Evolutionary conservation across 768 basidiomycete species (phyloP).

Genomic region (Imleria badia): DNA sequence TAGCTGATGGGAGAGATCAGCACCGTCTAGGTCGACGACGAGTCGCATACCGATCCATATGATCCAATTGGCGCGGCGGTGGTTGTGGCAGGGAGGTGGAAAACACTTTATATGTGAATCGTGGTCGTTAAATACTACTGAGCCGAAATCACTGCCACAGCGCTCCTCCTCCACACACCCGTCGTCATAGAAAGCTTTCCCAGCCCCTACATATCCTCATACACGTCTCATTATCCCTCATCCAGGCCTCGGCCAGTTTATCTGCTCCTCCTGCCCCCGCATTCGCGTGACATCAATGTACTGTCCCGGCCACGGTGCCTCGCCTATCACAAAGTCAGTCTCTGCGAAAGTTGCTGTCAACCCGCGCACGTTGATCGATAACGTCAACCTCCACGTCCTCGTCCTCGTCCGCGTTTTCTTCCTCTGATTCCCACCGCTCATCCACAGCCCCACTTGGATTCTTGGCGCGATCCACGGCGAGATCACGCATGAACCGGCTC

Average conservation of each 20-base stretch:
- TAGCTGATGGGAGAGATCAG: conserved; percentile 59
- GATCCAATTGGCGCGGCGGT: conserved; percentile 8
- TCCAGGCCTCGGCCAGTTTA: conserved; percentile 73
- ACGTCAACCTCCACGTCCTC: conserved; percentile 50
- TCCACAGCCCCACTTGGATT: conserved; percentile 55
- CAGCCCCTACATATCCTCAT: conserved; percentile 2
- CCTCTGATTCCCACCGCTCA: conserved; percentile 65
- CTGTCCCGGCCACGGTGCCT: conserved; percentile 68
- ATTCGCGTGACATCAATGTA: conserved; percentile 73
- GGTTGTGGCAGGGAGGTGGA: conserved; percentile 1
- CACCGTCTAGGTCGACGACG: conserved; percentile 4
- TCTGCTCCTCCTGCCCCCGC: conserved; percentile 51
- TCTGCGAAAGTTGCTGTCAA: not conserved
- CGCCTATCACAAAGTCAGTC: conserved; percentile 43
- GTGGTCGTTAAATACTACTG: conserved; percentile 19
- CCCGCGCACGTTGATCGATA: conserved; percentile 66
- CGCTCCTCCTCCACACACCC: conserved; percentile 2
- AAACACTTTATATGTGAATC: not conserved
- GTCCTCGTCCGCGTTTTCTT: conserved; percentile 54
- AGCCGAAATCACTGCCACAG: conserved; percentile 21
- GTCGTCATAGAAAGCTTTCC: conserved; percentile 20
- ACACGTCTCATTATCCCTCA: conserved; percentile 29
- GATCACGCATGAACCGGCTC: conserved; percentile 74
- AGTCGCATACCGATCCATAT: conserved; percentile 36
- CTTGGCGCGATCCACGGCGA: conserved; percentile 66